Base-by-base conservation (phyloP, 331 rosid species). In the Arachis monticola region DNA sequence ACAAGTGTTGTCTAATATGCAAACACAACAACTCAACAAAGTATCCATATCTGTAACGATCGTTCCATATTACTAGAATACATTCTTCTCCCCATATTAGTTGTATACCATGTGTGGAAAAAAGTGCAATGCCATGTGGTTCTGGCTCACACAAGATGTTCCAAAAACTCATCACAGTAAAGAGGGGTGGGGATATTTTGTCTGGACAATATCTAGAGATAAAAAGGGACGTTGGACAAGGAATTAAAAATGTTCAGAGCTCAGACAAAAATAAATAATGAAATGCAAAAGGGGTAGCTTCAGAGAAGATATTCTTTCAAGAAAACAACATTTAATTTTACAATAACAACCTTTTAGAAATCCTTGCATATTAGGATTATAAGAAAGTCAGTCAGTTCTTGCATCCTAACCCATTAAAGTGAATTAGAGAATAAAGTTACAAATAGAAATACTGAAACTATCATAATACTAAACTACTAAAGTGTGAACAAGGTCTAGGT, bases 101-200 rank as follows among this genome's bases (percentile, higher is more conserved):
- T 47, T 47, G 35, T 64, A 58, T 52, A 47, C 48, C 5, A 57
- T 64, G 42, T 12, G 57, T 57, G 52, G 11, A 8, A 48, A 52
- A 51, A 42, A 12, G 27, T n/a, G n/a, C 59, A 73, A 73, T 10
- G 13, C 3, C 9, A 11, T 38, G 61, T 31, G 68, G 32, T 35
- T 62, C 40, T 52, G 75, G 14, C 60, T 60, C 61, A 48, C 64
- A 74, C 64, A 63, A 63, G 52, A 48, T 10, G 52, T 22, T 45
- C 22, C 7, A 6, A 5, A 7, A 74, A 7, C 7, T 58, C 31
- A 27, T 57, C 45, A 31, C 8, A 27, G 5, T 14, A 2, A 68
- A 69, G 30, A 27, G 30, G 30, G 30, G 30, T 27, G 30, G 30
- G 30, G 30, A 27, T 27, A 9, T 17, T 58, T 53, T 64, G 56